These are phyloP conservation scores for Aspergillus quadricinctus DNA, from an alignment of 2,329 filamentous ascomycete genomes.

Conservation along the genomic window DNA sequence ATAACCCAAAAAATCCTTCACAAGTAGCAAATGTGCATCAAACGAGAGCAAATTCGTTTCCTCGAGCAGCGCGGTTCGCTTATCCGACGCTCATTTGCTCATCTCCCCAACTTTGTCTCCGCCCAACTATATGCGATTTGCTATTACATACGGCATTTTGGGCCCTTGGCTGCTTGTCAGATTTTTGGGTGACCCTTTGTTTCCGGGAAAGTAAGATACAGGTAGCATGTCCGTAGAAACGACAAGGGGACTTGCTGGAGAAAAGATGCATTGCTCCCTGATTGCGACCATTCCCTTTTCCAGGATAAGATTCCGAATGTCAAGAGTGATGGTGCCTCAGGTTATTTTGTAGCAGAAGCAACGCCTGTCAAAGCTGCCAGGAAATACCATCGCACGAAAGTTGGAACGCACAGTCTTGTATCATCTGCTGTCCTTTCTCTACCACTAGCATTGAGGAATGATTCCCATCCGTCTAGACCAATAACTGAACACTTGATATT, in stretches of 20 bases:
- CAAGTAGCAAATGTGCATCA: not conserved
- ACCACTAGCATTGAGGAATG: not conserved
- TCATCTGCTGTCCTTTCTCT: not conserved
- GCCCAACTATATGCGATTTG: not conserved
- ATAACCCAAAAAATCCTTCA: not conserved
- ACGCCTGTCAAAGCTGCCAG: not conserved
- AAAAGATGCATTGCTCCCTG: not conserved
- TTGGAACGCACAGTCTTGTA: not conserved
- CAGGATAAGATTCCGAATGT: not conserved
- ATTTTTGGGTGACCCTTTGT: not conserved
- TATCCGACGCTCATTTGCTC: too few relatives aligned
- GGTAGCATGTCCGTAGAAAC: not conserved
- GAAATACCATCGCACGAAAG: not conserved
- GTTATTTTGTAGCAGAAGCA: not conserved
- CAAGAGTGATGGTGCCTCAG: not conserved
- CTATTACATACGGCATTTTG: not conserved
- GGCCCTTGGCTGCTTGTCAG: not conserved
- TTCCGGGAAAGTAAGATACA: not conserved
- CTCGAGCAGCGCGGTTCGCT: not conserved
- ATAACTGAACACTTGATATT: not conserved
- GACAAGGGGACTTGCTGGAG: not conserved
- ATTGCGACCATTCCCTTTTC: not conserved
- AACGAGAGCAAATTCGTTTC: not conserved
- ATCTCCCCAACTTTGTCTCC: not conserved
- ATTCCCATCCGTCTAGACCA: not conserved